These are phyloP conservation scores for Periglandula ipomoeae DNA, from an alignment of 2,329 filamentous ascomycete genomes.

Conservation along the genomic window DNA sequence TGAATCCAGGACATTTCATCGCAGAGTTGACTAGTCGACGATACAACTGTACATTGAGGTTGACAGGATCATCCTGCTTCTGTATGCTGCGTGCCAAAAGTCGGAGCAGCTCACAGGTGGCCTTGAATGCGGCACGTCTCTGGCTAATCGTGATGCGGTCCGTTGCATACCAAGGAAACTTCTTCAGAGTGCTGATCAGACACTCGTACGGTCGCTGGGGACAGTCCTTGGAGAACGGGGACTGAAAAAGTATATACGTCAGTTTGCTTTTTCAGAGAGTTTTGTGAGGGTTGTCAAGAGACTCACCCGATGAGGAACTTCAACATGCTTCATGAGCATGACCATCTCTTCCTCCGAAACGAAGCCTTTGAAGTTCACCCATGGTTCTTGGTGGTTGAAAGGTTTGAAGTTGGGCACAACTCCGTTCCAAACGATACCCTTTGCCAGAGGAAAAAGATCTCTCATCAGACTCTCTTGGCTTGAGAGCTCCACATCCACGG, in stretches of 20 bases:
- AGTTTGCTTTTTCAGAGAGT: too few relatives aligned
- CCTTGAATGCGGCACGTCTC: constrained; percentile 42
- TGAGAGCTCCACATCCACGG: constrained; percentile 47
- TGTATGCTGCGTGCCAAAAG: constrained; percentile 35
- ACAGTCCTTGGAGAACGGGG: constrained; percentile 49
- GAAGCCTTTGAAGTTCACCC: constrained; percentile 50
- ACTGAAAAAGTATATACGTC: constrained; percentile 34
- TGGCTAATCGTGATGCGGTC: constrained; percentile 48
- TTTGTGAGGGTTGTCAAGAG: too few relatives aligned
- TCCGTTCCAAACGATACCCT: constrained; percentile 47
- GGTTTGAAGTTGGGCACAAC: constrained; percentile 30
- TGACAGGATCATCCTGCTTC: constrained; percentile 27
- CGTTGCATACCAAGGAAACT: constrained; percentile 54
- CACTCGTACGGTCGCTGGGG: constrained; percentile 58
- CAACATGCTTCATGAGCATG: constrained; percentile 55
- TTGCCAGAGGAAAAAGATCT: constrained; percentile 51
- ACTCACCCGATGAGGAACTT: constrained; percentile 52
- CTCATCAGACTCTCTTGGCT: constrained; percentile 49
- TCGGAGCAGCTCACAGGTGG: constrained; percentile 38
- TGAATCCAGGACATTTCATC: constrained; percentile 52
- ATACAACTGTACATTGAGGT: constrained; percentile 43
- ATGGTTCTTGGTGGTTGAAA: constrained; percentile 28
- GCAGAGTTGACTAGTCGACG: constrained; percentile 42
- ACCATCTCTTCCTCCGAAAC: constrained; percentile 53
- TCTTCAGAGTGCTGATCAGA: constrained; percentile 52